Evolutionary conservation across 2,329 filamentous ascomycete species (phyloP), one percentile per base, ranked within the genome.

Genomic region (Fusarium miscanthi): DNA sequence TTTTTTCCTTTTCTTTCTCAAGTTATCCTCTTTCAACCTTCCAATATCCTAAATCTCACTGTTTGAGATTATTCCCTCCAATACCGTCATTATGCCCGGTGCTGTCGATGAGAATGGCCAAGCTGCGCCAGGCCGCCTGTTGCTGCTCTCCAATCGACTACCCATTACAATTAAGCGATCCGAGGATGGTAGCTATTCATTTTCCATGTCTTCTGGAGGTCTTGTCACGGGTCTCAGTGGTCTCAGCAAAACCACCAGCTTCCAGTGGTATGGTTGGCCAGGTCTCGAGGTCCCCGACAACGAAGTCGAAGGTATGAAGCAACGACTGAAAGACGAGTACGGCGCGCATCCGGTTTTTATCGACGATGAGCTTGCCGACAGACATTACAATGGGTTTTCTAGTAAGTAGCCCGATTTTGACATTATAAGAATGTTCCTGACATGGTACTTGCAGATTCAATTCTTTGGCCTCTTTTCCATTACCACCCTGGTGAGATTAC

Each of bases 181-280:
- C 59, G 94, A 96, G 58, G 94, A 97, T 86, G 95, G 94, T 78
- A 92, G 92, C 81, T 99, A 97, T 85, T 89, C 91, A 79, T 97
- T 97, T 83, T 94, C 93, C 81, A 97, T 98, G 93, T 98, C 95
- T 51, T 98, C 96, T 4, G 96, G 96, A 64, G 96, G 96, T 43
- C 89, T 99, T 43, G 96, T 98, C 78, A 97, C 94, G 56, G 96
- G 96, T 25, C 87, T 99, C 69, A 97, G 94, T 75, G 96, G 96
- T 31, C 85, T 98, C 65, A 92, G 93, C 77, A 98, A 98, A 84
- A 93, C 94, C 37, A 97, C 94, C 31, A 95, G 92, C 75, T 98
- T 98, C 83, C 93, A 96, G 82, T 99, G 96, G 96, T 98, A 98
- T 83, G 96, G 96, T 75, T 98, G 96, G 95, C 95, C 96, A 2